These are phyloP conservation scores for Blastobotrys aristatus DNA, from an alignment of 1,139 yeast species.

Conservation along the genomic window DNA sequence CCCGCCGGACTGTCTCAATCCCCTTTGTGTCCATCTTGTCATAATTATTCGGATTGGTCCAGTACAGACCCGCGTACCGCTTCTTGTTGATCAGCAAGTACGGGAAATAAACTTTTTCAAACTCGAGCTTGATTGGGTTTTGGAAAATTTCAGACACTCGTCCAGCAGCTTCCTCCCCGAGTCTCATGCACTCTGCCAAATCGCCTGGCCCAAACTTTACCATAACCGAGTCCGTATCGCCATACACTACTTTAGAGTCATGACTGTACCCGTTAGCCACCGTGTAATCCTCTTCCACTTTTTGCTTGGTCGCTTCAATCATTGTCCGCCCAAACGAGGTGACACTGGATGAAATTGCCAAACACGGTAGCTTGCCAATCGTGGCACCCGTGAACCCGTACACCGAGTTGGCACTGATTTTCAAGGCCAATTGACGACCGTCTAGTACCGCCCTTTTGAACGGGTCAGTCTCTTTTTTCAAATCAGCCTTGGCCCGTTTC, in stretches of 20 bases:
- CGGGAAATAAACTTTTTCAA: constrained; percentile 95
- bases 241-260: constrained; percentile 90
- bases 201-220: constrained; percentile 91
- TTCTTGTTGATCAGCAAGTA: constrained; percentile 90
- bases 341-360: constrained; percentile 91
- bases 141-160: constrained; percentile 73
- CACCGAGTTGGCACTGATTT: constrained; percentile 95
- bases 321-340: constrained; percentile 95
- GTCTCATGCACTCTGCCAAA: constrained; percentile 74
- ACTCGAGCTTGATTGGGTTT: constrained; percentile 88
- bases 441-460: constrained; percentile 89
- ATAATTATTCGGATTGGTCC: constrained; percentile 86
- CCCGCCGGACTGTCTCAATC: constrained; percentile 96
- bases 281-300: constrained; percentile 74
- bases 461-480: constrained; percentile 91
- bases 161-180: constrained; percentile 93
- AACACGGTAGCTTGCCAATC: constrained; percentile 91
- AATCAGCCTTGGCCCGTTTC: constrained; percentile 84
- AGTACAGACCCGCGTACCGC: constrained; percentile 93
- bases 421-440: constrained; percentile 95
- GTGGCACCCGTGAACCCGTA: constrained; percentile 99
- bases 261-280: constrained; percentile 73
- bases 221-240: constrained; percentile 99
- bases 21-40: constrained; percentile 99
- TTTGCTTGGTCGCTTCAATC: constrained; percentile 88